A percentile compares a stretch with the other conserved stretches of the same genome.
phyloP scores from a whole-genome alignment of 768 basidiomycete species.

The Suillus americanus region DNA sequence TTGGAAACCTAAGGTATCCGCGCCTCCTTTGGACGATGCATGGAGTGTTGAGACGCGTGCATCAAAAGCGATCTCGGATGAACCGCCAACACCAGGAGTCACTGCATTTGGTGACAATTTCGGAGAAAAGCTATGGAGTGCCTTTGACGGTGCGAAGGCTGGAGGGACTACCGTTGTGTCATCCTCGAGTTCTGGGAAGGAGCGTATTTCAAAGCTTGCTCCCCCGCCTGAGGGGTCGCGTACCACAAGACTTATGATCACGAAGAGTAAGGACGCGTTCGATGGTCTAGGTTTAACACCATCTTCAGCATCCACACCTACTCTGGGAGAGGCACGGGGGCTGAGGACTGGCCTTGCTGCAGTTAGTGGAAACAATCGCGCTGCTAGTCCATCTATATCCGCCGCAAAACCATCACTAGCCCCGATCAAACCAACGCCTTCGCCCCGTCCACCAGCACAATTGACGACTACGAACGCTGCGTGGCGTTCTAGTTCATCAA shows the following conservation, averaged over 20 bases:
- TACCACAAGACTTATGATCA: slow-evolving; percentile 29
- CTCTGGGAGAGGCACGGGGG: slow-evolving; percentile 74
- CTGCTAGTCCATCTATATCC: slow-evolving; percentile 16
- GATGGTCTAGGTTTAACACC: slow-evolving; percentile 63
- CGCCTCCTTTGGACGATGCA: slow-evolving; percentile 31
- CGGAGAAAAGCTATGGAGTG: slow-evolving; percentile 52
- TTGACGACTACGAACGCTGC: slow-evolving; percentile 16
- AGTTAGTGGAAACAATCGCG: slow-evolving; percentile 40
- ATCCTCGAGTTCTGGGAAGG: slow-evolving; percentile 15
- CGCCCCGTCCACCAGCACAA: slow-evolving; percentile 27
- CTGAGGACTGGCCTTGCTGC: slow-evolving; percentile 65
- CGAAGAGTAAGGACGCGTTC: slow-evolving; percentile 69
- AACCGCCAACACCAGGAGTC: slow-evolving; percentile 22
- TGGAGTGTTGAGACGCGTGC: slow-evolving; percentile 38
- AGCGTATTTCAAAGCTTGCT: slow-evolving; percentile 22
- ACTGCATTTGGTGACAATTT: slow-evolving; percentile 71
- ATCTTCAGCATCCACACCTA: slow-evolving; percentile 53
- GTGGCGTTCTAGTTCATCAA: slow-evolving; percentile 19
- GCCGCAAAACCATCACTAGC: slow-evolving; percentile 17
- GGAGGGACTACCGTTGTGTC: slow-evolving; percentile 8
- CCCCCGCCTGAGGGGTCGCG: slow-evolving; percentile 31
- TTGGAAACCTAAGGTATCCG: slow-evolving; percentile 30
- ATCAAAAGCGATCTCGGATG: slow-evolving; percentile 23
- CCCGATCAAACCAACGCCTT: slow-evolving; percentile 24
- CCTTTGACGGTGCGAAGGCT: slow-evolving; percentile 39